phyloP scores from a whole-genome alignment of 306 rosid species.

The Prunus mongolica region DNA sequence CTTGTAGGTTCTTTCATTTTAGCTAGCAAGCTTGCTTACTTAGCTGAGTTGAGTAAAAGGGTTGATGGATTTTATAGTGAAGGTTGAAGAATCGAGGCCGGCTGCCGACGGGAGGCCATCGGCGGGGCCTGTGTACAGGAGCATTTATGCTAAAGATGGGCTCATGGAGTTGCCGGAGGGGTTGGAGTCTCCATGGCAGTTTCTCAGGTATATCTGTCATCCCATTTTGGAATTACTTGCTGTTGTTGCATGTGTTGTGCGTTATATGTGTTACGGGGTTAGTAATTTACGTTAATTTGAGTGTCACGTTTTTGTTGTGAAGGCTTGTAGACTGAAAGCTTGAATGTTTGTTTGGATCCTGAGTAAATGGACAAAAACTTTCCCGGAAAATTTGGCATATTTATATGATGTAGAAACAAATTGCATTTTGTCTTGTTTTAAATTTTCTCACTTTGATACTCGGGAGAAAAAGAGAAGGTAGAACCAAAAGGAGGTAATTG shows the following conservation, averaged over 20 bases:
- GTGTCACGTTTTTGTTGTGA: neutral
- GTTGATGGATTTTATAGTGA: slow-evolving; percentile 46
- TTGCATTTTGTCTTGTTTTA: no score
- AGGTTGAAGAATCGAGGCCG: slow-evolving; percentile 61
- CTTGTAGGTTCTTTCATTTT: no score
- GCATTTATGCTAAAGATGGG: slow-evolving; percentile 83
- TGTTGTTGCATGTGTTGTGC: neutral
- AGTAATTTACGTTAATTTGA: neutral
- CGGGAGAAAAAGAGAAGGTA: neutral
- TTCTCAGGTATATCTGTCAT: slow-evolving; percentile 55
- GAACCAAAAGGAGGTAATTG: no score
- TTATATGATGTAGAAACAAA: no score
- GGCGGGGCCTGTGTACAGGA: slow-evolving; percentile 70
- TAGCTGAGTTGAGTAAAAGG: neutral
- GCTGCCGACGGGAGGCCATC: slow-evolving; percentile 48
- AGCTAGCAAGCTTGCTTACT: neutral
- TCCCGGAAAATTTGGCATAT: neutral
- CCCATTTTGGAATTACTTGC: neutral
- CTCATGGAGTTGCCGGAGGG: slow-evolving; percentile 50
- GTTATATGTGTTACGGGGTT: neutral
- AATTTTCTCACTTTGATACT: no score
- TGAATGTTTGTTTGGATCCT: neutral
- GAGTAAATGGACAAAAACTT: neutral
- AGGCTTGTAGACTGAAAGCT: neutral
- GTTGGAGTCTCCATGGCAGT: slow-evolving; percentile 80